Evolutionary conservation across 2,329 filamentous ascomycete genomes (phyloP), one percentile per base, ranked within the genome.

Genomic region (Diaporthe eres): DNA sequence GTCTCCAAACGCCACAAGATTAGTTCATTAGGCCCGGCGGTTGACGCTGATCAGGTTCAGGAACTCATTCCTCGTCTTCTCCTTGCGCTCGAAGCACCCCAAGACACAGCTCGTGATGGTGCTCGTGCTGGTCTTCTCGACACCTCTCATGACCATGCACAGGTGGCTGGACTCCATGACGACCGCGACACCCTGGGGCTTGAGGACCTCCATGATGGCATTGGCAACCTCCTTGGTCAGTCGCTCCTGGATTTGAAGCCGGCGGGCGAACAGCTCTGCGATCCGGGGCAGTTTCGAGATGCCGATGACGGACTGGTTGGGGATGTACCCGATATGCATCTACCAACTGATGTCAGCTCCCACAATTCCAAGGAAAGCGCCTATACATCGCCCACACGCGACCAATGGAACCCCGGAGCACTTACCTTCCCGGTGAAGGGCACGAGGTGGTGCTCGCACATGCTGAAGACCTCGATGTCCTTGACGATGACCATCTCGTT

Each of bases 321-420:
- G 97, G 78, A 99, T 98, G 85, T 99, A 99, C 75, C 96, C 97
- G 80, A 99, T 98, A 86, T 99, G 97, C 95, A 99, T 98, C 95
- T 97, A 79, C 22, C 8, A 71, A 4, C 1, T 10, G 13, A 25
- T 3, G 9, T 70, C 15, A 76, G 75, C 47, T 25, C 15, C 7
- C 22, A 13, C 12, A 8, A 2, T 0, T 22, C 34, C n/a, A 39
- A 53, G 0, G 2, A 0, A 37, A 5, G 37, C 37, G 37, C 37
- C n/a, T n/a, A n/a, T n/a, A n/a, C n/a, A n/a, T 13, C 37, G 37
- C 10, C 37, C 37, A 10, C 37, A 4, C 1, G 31, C n/a, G 22
- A 17, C 25, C n/a, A 2, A 31, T 1, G 19, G 37, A 2, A 15
- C 17, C 17, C n/a, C 2, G 28, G 22, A 22, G 28, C 77, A 77